Percentiles rank a stretch among this genome's conserved stretches.
Evolutionary conservation across 202 grass and related monocot species (phyloP).

Genomic region (Eragrostis tef): DNA sequence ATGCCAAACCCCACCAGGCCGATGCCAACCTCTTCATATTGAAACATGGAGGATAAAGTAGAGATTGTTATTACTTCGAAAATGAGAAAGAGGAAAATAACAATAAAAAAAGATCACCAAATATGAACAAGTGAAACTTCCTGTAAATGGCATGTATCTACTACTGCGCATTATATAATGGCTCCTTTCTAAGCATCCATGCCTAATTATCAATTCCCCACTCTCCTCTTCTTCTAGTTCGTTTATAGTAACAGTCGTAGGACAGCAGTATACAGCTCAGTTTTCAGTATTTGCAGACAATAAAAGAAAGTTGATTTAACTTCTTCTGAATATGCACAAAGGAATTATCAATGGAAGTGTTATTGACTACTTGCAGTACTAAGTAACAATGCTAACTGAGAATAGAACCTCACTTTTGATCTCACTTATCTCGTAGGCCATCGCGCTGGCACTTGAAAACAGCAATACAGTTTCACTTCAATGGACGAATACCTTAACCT

Average conservation of each 20-base stretch:
- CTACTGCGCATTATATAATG: neutral
- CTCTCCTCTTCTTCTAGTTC: neutral
- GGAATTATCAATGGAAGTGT: neutral
- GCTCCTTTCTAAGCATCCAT: conserved; percentile 10
- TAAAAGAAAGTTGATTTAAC: neutral
- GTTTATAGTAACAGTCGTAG: conserved; percentile 5
- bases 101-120: conserved; percentile 30
- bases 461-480: conserved; percentile 40
- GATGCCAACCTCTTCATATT: conserved; percentile 81
- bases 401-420: conserved; percentile 76
- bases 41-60: conserved; percentile 34
- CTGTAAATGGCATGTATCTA: conserved; percentile 29
- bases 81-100: conserved; percentile 39
- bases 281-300: conserved; percentile 30
- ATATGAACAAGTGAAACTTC: conserved; percentile 17
- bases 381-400: conserved; percentile 38
- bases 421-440: conserved; percentile 92
- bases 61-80: conserved; percentile 17
- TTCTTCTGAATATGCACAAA: conserved; percentile 20
- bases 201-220: neutral
- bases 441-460: conserved; percentile 45
- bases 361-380: conserved; percentile 18
- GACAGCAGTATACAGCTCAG: neutral
- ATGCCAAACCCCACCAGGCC: conserved; percentile 89
- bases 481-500: conserved; percentile 39